Base-by-base conservation (phyloP, 75 land plant species). In the Picea glauca region DNA sequence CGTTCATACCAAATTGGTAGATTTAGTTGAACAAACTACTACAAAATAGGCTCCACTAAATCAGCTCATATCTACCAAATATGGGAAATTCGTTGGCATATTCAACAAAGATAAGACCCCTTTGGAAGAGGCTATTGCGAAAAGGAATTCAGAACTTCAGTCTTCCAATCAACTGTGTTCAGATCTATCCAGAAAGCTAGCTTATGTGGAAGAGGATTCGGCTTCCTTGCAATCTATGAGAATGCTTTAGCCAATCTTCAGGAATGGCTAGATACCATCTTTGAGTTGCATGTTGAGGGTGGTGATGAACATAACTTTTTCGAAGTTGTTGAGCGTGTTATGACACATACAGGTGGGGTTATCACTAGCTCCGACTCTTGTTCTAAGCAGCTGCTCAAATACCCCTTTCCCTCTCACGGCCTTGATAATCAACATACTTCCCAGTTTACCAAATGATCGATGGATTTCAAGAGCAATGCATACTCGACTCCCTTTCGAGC, bases 171-270 rank as follows among this genome's bases (percentile, higher is more conserved):
- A 78, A 32, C 77, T 62, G 21, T 82, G 85, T 76, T 58, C 59
- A 17, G 80, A 76, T 68, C 83, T 80, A 75, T 75, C 64, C 7
- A 57, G 58, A 23, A 83, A 81, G 78, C 75, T 82, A 67, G 56
- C 85, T 58, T 81, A 78, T 73, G 80, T 85, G 1, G 79, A 84
- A 70, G 63, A 68, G 58, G 72, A 85, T 66, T 66, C 76, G 33
- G 61, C 78, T n/a, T 3, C 21, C 5, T 68, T 86, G 76, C 82
- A 80, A 66, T 31, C 57, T 46, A 62, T 9, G 70, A 78, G 38
- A 63, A 56, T 5, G 75, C 80, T 38, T 20, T 96, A 50, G 30
- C 26, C 35, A 86, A 76, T 63, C 88, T 96, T 66, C 88, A 88
- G 66, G 68, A 83, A 62, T 81, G 75, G 82, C 68, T 93, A 58